Evolutionary conservation across 2,329 filamentous ascomycete genomes (phyloP), one percentile per base, ranked within the genome.

Genomic region (Bipolaris bicolor): DNA sequence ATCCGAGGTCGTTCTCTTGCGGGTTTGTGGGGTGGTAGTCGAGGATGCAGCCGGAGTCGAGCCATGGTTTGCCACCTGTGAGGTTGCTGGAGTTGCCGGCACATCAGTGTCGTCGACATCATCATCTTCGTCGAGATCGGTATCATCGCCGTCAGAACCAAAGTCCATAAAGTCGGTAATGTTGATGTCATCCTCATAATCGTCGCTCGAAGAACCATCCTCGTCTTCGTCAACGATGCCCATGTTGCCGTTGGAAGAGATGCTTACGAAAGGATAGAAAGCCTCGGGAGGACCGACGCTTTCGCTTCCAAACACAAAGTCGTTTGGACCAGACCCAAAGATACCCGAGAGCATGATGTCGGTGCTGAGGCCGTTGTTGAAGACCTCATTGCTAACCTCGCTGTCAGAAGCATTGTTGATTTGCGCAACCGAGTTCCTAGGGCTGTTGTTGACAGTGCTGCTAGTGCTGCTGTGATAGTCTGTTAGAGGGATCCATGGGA

Each of bases 261-360:
- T 78, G 52, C 77, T 83, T 10, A 83, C 82, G 52, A 88, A 87
- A 5, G 89, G 86, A 67, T 90, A 92, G 74, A 92, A 92, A 7
- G 90, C 89, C 75, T 92, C 90, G 0, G 87, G 83, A 2, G 90
- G 88, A 1, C 89, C 90, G 68, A 91, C 82, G n/a, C 86, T 82
- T 69, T 90, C 87, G 5, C 85, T 86, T 62, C 77, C 79, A 36
- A 82, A 77, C 22, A 78, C 74, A 52, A 78, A 75, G 41, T 81
- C 78, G 51, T 80, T 81, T 20, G 73, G 69, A 33, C 68, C 67
- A 24, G 70, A 68, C 11, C 75, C 75, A 52, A 87, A 83, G 78
- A 92, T 87, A 65, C 88, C 88, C 47, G 88, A 88, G 78, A 93
- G 87, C 90, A 93, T 92, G 63, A 93, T 83, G 57, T 91, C 90